Percentiles rank a stretch among this genome's conserved stretches.
phyloP scores from a whole-genome alignment of 768 basidiomycete species.

The Paxillus involutus region DNA sequence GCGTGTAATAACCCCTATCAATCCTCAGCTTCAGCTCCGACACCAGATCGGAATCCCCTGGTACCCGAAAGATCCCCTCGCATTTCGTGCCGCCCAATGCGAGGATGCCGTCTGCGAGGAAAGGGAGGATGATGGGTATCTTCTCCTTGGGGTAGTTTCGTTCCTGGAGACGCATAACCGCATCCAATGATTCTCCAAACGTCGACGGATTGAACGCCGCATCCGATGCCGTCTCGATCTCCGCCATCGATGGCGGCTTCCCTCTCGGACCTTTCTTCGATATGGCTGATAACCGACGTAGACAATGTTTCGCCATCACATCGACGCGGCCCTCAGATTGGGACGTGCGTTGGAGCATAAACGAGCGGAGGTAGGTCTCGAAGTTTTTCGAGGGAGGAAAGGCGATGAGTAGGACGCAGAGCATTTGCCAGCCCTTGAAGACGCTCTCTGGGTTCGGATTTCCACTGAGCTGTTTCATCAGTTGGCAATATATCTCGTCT shows the following conservation, averaged over 20 bases:
- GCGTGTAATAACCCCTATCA: conserved; percentile 86
- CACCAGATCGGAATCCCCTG: conserved; percentile 87
- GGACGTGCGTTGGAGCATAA: conserved; percentile 67
- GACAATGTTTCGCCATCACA: conserved; percentile 87
- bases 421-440: conserved; percentile 91
- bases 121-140: conserved; percentile 91
- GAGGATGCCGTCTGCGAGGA: conserved; percentile 89
- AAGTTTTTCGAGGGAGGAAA: conserved; percentile 95
- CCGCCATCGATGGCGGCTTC: conserved; percentile 74
- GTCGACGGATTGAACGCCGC: conserved; percentile 95
- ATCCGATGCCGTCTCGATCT: conserved; percentile 94
- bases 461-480: conserved; percentile 86
- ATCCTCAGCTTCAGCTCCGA: conserved; percentile 88
- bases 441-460: conserved; percentile 84
- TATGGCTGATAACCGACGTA: conserved; percentile 73
- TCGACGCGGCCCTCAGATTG: conserved; percentile 78
- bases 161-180: conserved; percentile 80
- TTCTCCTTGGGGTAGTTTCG: conserved; percentile 82
- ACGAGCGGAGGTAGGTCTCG: conserved; percentile 78
- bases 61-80: conserved; percentile 92
- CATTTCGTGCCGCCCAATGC: conserved; percentile 80
- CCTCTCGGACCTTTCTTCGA: conserved; percentile 85
- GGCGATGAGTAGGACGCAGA: conserved; percentile 87
- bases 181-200: conserved; percentile 87
- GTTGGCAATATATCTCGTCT: conserved; percentile 92